Evolutionary conservation across 2,329 filamentous ascomycete species (phyloP).

Genomic region (Venturia effusa): DNA sequence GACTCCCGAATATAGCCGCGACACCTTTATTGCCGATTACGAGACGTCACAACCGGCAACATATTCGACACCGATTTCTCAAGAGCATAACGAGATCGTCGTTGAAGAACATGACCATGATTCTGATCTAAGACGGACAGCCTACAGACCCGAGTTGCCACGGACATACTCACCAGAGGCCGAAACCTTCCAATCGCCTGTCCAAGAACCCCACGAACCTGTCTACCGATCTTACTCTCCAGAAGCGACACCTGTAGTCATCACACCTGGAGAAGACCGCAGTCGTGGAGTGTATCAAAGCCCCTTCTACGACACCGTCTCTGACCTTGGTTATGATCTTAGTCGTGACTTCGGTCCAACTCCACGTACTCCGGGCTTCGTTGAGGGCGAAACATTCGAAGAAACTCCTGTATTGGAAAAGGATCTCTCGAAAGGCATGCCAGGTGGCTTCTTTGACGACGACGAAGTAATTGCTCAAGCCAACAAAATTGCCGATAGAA

Average conservation of each 20-base stretch:
- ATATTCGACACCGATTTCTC: slow-evolving; percentile 11
- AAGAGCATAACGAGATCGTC: slow-evolving; percentile 27
- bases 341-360: neutral
- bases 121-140: slow-evolving; percentile 20
- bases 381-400: slow-evolving; percentile 25
- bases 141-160: slow-evolving; percentile 20
- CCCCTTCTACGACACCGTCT: slow-evolving; percentile 32
- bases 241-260: slow-evolving; percentile 14
- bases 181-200: slow-evolving; percentile 9
- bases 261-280: slow-evolving; percentile 16
- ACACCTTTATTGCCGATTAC: slow-evolving; percentile 23
- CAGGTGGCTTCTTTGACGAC: slow-evolving; percentile 37
- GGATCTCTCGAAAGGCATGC: slow-evolving; percentile 38
- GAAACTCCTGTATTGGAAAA: slow-evolving; percentile 44
- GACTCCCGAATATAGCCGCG: slow-evolving; percentile 31
- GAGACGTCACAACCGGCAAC: slow-evolving; percentile 11
- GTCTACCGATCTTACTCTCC: slow-evolving; percentile 16
- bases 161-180: neutral
- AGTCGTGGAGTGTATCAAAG: slow-evolving; percentile 23
- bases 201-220: slow-evolving; percentile 15
- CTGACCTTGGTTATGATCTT: slow-evolving; percentile 22
- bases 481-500: neutral
- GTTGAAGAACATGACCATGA: slow-evolving; percentile 27
- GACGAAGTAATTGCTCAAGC: slow-evolving; percentile 15
- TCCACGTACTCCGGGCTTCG: slow-evolving; percentile 19